Evolutionary conservation across 371 early-diverging fungal species (phyloP).

Genomic region (Circinella umbellata): DNA sequence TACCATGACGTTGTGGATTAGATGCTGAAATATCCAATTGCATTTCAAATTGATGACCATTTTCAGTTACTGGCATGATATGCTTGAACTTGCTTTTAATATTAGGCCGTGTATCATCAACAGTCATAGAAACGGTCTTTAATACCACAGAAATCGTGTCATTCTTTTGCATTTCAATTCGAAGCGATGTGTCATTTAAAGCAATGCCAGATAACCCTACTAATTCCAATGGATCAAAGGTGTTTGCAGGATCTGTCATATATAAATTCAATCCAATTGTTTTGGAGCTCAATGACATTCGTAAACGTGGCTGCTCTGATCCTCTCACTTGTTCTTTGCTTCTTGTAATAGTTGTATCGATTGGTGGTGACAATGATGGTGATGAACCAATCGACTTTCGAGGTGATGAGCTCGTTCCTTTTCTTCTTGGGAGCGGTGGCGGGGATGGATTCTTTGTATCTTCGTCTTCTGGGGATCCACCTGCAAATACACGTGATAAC

Average conservation of each 20-base stretch:
- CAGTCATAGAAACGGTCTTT: conserved; percentile 70
- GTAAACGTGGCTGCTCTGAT: conserved; percentile 11
- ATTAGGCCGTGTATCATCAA: conserved; percentile 83
- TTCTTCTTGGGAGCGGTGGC: conserved; percentile 12
- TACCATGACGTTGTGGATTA: conserved; percentile 43
- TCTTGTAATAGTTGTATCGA: not conserved
- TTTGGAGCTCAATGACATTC: conserved; percentile 17
- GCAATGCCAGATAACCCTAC: conserved; percentile 45
- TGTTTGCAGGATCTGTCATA: conserved; percentile 15
- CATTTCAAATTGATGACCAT: conserved; percentile 48
- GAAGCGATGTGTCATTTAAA: conserved; percentile 57
- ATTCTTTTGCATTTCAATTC: conserved; percentile 64
- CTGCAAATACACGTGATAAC: conserved; percentile 40
- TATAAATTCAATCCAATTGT: conserved; percentile 43
- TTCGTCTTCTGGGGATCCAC: conserved; percentile 15
- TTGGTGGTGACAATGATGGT: not conserved
- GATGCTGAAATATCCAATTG: conserved; percentile 48
- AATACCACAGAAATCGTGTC: conserved; percentile 73
- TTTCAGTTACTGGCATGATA: conserved; percentile 67
- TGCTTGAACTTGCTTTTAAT: conserved; percentile 84
- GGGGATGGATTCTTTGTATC: conserved; percentile 7
- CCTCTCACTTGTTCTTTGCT: not conserved
- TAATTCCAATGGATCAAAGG: conserved; percentile 17
- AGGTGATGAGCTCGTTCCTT: not conserved
- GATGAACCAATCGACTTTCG: not conserved